phyloP scores from a whole-genome alignment of 768 basidiomycete genomes.

The Agaricus subrufescens region DNA sequence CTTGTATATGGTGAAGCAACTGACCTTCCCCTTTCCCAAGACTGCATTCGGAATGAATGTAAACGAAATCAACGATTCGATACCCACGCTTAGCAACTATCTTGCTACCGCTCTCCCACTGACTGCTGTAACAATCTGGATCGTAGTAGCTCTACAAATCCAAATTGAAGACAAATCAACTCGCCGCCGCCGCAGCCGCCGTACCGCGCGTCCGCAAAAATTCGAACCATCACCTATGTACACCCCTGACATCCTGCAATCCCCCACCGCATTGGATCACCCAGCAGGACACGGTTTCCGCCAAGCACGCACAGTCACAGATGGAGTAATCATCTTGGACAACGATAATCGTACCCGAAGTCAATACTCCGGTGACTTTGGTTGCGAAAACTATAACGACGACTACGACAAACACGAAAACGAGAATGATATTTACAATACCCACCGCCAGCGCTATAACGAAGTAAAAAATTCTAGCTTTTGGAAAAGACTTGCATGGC shows the following conservation, averaged over 20 bases:
- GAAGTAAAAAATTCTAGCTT: background rate
- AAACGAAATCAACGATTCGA: conserved; percentile 26
- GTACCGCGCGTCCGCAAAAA: background rate
- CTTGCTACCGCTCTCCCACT: conserved; percentile 33
- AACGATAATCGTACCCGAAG: background rate
- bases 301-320: background rate
- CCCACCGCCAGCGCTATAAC: background rate
- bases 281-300: background rate
- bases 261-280: background rate
- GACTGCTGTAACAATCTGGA: conserved; percentile 39
- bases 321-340: background rate
- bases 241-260: background rate
- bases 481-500: conserved; percentile 4
- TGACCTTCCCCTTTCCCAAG: conserved; percentile 17
- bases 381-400: background rate
- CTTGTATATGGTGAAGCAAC: no score
- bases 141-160: conserved; percentile 40
- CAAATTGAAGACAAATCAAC: conserved; percentile 10
- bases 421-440: background rate
- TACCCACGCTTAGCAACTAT: conserved; percentile 32
- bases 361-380: no score
- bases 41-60: conserved; percentile 49
- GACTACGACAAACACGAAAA: background rate
- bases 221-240: background rate
- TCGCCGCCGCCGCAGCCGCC: background rate